phyloP scores from a whole-genome alignment of 2,329 filamentous ascomycete genomes.

The Thyridium curvatum region DNA sequence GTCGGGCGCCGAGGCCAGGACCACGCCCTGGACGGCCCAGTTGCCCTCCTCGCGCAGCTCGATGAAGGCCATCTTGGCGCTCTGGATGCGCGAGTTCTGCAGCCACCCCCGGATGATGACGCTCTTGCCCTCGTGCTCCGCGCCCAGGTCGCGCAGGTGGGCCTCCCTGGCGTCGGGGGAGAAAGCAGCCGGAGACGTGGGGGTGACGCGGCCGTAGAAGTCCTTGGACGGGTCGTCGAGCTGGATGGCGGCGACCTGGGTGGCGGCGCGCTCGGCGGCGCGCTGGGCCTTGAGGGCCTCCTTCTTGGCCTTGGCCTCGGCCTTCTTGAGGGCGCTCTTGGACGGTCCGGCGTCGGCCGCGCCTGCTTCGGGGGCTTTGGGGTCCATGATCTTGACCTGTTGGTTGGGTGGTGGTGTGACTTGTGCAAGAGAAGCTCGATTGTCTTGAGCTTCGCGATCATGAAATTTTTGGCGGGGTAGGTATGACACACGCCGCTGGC shows the following conservation, averaged over 20 bases:
- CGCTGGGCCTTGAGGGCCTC: constrained; percentile 73
- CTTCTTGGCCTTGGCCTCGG: constrained; percentile 79
- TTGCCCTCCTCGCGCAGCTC: constrained; percentile 72
- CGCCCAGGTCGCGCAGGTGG: constrained; percentile 56
- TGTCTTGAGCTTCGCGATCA: too few relatives aligned
- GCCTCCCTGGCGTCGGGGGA: constrained; percentile 44
- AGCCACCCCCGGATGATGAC: constrained; percentile 75
- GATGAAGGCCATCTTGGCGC: constrained; percentile 86
- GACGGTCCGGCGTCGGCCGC: constrained; percentile 47
- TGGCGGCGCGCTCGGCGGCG: constrained; percentile 69
- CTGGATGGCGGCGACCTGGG: constrained; percentile 60
- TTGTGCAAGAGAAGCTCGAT: too few relatives aligned
- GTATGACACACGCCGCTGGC: too few relatives aligned
- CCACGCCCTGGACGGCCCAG: constrained; percentile 77
- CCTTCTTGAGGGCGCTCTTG: constrained; percentile 81
- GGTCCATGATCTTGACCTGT: too few relatives aligned
- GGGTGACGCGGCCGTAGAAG: constrained; percentile 64
- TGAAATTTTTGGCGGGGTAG: too few relatives aligned
- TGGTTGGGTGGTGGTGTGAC: too few relatives aligned
- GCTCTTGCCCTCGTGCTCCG: constrained; percentile 60
- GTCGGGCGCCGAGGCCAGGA: constrained; percentile 53
- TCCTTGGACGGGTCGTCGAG: constrained; percentile 65
- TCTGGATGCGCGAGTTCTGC: constrained; percentile 82
- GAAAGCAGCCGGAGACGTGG: constrained; percentile 48
- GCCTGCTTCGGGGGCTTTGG: too few relatives aligned